Evolutionary conservation across 2,329 filamentous ascomycete genomes (phyloP).

Genomic region (Apiospora sp.): DNA sequence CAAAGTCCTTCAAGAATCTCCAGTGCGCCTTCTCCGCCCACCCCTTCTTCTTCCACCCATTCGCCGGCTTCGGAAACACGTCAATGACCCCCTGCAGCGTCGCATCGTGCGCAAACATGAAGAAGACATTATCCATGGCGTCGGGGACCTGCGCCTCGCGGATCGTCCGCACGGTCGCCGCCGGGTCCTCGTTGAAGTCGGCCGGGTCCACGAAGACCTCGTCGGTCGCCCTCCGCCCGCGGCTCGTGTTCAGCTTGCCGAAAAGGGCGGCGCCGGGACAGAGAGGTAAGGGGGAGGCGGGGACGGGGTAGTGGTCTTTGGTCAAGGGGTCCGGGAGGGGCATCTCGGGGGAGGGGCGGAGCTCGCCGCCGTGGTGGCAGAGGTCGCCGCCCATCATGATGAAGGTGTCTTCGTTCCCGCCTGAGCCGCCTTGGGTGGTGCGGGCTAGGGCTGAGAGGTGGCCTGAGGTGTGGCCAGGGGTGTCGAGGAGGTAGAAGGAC

Average conservation of each 20-base stretch:
- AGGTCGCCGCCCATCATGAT: slow-evolving; percentile 59
- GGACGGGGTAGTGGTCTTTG: background rate
- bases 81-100: slow-evolving; percentile 32
- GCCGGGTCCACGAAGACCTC: slow-evolving; percentile 6
- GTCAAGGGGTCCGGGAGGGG: slow-evolving; percentile 42
- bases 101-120: slow-evolving; percentile 38
- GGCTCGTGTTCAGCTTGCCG: background rate
- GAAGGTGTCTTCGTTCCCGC: slow-evolving; percentile 43
- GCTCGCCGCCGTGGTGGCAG: slow-evolving; percentile 53
- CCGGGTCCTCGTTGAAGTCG: background rate
- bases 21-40: slow-evolving; percentile 22
- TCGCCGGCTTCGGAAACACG: slow-evolving; percentile 36
- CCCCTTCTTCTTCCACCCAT: slow-evolving; percentile 35
- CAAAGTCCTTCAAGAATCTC: slow-evolving; percentile 22
- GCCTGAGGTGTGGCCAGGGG: slow-evolving; percentile 59
- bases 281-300: background rate
- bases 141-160: slow-evolving; percentile 29
- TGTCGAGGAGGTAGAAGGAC: slow-evolving; percentile 61
- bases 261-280: background rate
- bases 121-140: slow-evolving; percentile 35
- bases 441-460: slow-evolving; percentile 60
- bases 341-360: slow-evolving; percentile 51
- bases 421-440: slow-evolving; percentile 38
- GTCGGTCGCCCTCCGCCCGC: background rate
- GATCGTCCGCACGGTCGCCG: background rate